Base-by-base conservation (phyloP, 202 grass and related monocot genomes). In the Setaria italica region DNA sequence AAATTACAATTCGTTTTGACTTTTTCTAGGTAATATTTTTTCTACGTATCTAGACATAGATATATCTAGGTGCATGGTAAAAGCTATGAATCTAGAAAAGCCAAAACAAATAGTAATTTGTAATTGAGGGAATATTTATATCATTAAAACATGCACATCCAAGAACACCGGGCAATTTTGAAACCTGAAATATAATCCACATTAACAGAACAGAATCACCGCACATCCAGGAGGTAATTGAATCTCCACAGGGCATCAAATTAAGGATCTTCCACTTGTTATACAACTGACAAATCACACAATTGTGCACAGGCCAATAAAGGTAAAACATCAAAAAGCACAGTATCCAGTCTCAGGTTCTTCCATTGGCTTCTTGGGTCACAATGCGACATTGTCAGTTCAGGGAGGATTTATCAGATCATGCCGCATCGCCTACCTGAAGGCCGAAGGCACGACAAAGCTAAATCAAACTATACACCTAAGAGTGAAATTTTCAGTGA, bases 391-490 rank as follows among this genome's bases (percentile, higher is more conserved):
- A 79, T 67, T 91, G 79, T 85, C 82, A 88, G 77, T 72, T 77
- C 58, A 73, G 82, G 82, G 64, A 74, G 72, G 59, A 88, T 73
- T 88, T 88, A 78, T 88, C 86, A 83, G 66, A 91, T 88, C 74
- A 88, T 85, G 89, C 58, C 25, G 19, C 78, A 88, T 85, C 33
- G 19, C 78, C 70, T 21, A 62, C 63, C 83, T 37, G 39, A 87
- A 81, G 81, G 77, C 41, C 21, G 9, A 72, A 72, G 82, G 67
- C 78, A 37, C 21, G 67, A 29, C 77, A 85, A 82, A 74, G 77
- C 82, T 88, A 88, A 88, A 88, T 85, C 85, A 91, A 91, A 85
- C 90, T 91, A 91, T 91, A 91, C 90, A 91, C 58, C 89, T 85
- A 91, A 67, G 16, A 82, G 56, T 85, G 82, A 85, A 85, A 74